Evolutionary conservation across 2,329 filamentous ascomycete species (phyloP), one percentile per base, ranked within the genome.

Genomic region (Graphium sp.): DNA sequence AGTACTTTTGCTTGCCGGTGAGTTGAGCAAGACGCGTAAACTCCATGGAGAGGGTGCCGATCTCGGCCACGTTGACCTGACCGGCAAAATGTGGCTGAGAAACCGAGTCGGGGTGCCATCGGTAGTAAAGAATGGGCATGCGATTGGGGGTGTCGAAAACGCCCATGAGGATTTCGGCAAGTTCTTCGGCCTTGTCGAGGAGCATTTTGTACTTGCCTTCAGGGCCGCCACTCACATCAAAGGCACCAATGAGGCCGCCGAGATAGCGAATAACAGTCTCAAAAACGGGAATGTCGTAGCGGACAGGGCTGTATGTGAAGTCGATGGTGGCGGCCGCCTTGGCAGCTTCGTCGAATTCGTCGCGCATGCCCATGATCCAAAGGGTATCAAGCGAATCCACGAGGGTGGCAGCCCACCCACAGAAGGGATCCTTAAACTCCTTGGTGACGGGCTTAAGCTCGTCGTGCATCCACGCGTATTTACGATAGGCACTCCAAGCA

Each of bases 201-300:
- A 92, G 59, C 15, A 77, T 58, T 13, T 62, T 53, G 41, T 92
- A 77, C 10, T 54, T 42, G 21, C 62, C 59, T 6, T 50, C 41
- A 21, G 52, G 41, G 6, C 66, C 71, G 12, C 68, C 77, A 29
- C 79, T 85, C 32, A 94, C 62, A 52, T 95, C 87, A 46, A 87
- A 94, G 6, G 85, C 85, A 22, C 74, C 74, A 23, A 94, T 45
- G 24, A 95, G 56, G 2, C 87, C 87, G 18, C 87, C 87, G 5
- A 95, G 61, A 42, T 94, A 93, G 29, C 87, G 72, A 44, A 95
- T 94, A 8, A 75, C 81, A 1, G 84, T 91, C 52, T 94, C 85
- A 41, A 94, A 94, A 6, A 92, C 63, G n/a, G 83, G 84, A 25
- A 94, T 89, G 26, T 79, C 68, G 21, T 52, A 46, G 27, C 74